Evolutionary conservation across 2,329 filamentous ascomycete species (phyloP).

Genomic region (Calonectria pauciramosa): DNA sequence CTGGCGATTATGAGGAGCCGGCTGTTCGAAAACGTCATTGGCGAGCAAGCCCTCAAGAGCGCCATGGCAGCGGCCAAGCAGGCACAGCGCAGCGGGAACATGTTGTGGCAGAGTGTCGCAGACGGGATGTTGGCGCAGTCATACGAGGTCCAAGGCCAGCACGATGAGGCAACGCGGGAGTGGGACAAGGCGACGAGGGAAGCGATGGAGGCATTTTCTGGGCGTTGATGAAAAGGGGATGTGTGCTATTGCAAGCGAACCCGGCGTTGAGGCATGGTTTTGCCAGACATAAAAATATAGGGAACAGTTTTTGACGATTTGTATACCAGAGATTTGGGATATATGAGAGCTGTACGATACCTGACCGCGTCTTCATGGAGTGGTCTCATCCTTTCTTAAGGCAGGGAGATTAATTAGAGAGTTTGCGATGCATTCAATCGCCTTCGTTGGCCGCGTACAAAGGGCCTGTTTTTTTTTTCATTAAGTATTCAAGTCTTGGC

Average conservation of each 20-base stretch:
- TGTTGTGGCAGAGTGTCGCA: conserved; percentile 84
- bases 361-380: conserved; percentile 37
- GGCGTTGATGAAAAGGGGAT: conserved; percentile 42
- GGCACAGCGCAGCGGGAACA: conserved; percentile 77
- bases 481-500: not conserved
- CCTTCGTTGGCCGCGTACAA: conserved; percentile 8
- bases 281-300: conserved; percentile 35
- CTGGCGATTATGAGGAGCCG: conserved; percentile 87
- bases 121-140: conserved; percentile 84
- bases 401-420: conserved; percentile 26
- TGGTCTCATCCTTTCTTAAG: conserved; percentile 31
- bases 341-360: conserved; percentile 44
- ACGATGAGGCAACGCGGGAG: conserved; percentile 56
- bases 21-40: conserved; percentile 86
- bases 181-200: conserved; percentile 58
- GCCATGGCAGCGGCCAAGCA: conserved; percentile 77
- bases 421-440: conserved; percentile 23
- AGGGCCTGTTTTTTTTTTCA: conserved; percentile 9
- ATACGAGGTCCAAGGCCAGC: conserved; percentile 78
- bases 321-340: conserved; percentile 44
- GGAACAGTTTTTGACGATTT: conserved; percentile 43
- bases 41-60: conserved; percentile 84
- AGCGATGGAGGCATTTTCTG: conserved; percentile 58
- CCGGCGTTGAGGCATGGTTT: conserved; percentile 43
- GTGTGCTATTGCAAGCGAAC: conserved; percentile 32